Evolutionary conservation across 805 yeast genomes (phyloP), one percentile per base, ranked within the genome.

Genomic region (Candida koratica): DNA sequence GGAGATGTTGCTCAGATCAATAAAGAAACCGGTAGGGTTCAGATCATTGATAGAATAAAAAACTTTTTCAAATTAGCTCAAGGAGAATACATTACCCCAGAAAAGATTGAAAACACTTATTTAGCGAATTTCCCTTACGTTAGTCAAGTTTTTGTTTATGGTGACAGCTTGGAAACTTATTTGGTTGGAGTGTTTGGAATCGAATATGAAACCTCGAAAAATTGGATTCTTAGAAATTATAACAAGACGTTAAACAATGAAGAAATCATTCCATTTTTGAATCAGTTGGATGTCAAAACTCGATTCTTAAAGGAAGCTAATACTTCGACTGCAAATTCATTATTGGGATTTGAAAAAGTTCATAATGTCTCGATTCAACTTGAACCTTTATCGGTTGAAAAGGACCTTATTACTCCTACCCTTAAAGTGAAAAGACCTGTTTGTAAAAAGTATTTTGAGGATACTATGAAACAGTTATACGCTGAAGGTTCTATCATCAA

Each of bases 1-100:
- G 84, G 84, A 23, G 84, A 79, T 52, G 53, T 63, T 26, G 67
- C 63, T n/a, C 44, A 41, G 16, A 42, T 60, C 23, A 46, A 47
- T 17, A 31, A 37, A 2, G 27, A 27, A 7, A 42, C 44, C 27
- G 73, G 88, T 10, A 68, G 81, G 31, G 53, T 84, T 16, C 64
- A 58, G 33, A 77, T 83, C 39, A 70, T 83, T 47, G 93, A 84
- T 51, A 69, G 93, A 43, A 86, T 83, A 25, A 83, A 83, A 64
- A 84, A 83, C 60, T 82, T 83, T 61, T 83, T 82, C 68, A 83
- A 83, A 45, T 60, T 66, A 44, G 53, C 71, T 6, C 71, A 66
- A 45, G 72, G 72, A 37, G 72, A 65, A 58, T 83, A 82, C 55
- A 73, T 83, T 37, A 82, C 87, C 1, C 84, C 87, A 12, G 93